These are phyloP conservation scores for Wallemia mellicola DNA, from an alignment of 1,284 basidiomycete genomes.

Conservation along the genomic window DNA sequence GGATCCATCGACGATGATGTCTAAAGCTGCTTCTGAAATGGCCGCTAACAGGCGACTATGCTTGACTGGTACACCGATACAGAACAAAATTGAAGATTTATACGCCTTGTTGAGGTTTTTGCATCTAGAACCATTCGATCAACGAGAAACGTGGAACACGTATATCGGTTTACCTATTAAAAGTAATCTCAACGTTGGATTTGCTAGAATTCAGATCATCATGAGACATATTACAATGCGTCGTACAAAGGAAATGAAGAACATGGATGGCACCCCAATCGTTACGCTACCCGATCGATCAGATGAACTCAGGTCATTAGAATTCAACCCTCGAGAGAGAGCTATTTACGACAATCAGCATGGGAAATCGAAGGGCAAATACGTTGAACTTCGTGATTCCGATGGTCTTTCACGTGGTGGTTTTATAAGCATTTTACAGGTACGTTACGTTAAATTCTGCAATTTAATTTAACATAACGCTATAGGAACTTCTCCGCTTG, in stretches of 20 bases:
- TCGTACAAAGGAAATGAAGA: slow-evolving; percentile 70
- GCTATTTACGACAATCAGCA: slow-evolving; percentile 66
- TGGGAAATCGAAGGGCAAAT: slow-evolving; percentile 61
- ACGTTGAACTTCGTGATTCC: slow-evolving; percentile 15
- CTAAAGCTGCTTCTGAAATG: slow-evolving; percentile 78
- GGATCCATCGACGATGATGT: slow-evolving; percentile 72
- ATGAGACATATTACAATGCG: slow-evolving; percentile 92
- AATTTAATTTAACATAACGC: slow-evolving; percentile 15
- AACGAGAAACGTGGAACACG: slow-evolving; percentile 74
- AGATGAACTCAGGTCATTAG: slow-evolving; percentile 54
- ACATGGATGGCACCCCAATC: slow-evolving; percentile 51
- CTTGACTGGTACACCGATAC: slow-evolving; percentile 87
- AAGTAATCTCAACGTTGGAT: slow-evolving; percentile 61
- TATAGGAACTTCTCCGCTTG: slow-evolving; percentile 78
- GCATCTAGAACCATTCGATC: slow-evolving; percentile 66
- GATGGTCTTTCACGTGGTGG: slow-evolving; percentile 5
- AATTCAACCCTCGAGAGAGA: slow-evolving; percentile 55
- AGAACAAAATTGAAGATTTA: slow-evolving; percentile 94
- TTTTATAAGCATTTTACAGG: neutral
- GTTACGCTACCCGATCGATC: slow-evolving; percentile 59
- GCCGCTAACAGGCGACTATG: slow-evolving; percentile 75
- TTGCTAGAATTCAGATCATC: slow-evolving; percentile 77
- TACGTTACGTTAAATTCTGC: neutral
- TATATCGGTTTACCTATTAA: slow-evolving; percentile 76
- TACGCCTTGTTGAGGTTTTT: slow-evolving; percentile 90